A percentile compares a stretch with the other conserved stretches of the same genome.
phyloP scores from a whole-genome alignment of 2,329 filamentous ascomycete genomes.

The Pseudogymnoascus sp. region DNA sequence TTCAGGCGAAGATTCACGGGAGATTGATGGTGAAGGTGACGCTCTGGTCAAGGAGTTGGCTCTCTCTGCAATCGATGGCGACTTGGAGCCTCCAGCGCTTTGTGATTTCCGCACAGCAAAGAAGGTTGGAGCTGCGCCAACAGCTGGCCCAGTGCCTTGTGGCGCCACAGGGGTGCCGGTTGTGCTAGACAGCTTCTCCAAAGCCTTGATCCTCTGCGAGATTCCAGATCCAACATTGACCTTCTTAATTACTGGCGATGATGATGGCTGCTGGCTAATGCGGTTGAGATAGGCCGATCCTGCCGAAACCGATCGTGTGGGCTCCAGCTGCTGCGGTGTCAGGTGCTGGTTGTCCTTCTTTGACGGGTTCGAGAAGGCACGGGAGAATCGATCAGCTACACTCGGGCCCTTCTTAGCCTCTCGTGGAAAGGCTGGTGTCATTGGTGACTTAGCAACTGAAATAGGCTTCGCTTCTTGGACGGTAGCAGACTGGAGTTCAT shows the following conservation, averaged over 20 bases:
- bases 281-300: constrained; percentile 48
- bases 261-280: constrained; percentile 43
- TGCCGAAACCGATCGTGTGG: constrained; percentile 38
- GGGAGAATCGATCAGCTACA: constrained; percentile 23
- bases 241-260: constrained; percentile 58
- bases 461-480: constrained; percentile 78
- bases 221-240: constrained; percentile 83
- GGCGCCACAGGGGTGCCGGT: constrained; percentile 31
- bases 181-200: constrained; percentile 66
- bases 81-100: constrained; percentile 26
- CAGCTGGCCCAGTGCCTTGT: constrained; percentile 24
- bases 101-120: constrained; percentile 49
- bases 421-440: constrained; percentile 53
- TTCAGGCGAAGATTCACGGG: constrained; percentile 43
- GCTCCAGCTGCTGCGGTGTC: constrained; percentile 20
- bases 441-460: constrained; percentile 74
- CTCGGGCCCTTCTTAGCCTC: constrained; percentile 20
- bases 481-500: constrained; percentile 75
- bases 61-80: constrained; percentile 32
- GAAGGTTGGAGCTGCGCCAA: constrained; percentile 40
- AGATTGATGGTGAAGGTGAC: constrained; percentile 32
- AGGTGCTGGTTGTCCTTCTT: constrained; percentile 28
- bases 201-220: constrained; percentile 85
- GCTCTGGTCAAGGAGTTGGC: constrained; percentile 30
- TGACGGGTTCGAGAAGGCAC: constrained; percentile 31